Conservation (phyloP, 176 grass and related monocot genomes). For the Cenchrus americanus region DNA sequence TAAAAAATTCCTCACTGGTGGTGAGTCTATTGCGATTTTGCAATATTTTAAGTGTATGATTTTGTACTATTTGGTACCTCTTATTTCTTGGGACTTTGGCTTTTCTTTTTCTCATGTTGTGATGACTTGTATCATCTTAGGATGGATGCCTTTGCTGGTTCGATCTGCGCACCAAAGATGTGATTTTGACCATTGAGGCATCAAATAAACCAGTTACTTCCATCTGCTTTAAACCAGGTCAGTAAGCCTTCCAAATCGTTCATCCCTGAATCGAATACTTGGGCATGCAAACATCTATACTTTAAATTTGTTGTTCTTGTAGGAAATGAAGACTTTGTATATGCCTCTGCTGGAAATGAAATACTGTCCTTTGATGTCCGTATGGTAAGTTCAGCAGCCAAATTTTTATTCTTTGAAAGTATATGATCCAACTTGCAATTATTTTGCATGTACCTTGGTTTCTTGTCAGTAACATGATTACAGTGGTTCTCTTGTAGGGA, state of each 20-base stretch:
- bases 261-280: background rate
- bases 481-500: slow-evolving; percentile 56
- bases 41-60: background rate
- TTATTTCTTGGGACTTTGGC: background rate
- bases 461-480: slow-evolving; percentile 41
- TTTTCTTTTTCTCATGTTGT: slow-evolving; percentile 4
- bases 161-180: slow-evolving; percentile 87
- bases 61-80: background rate
- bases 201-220: slow-evolving; percentile 72
- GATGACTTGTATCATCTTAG: slow-evolving; percentile 38
- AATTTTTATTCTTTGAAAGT: slow-evolving; percentile 14
- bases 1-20: background rate
- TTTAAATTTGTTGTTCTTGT: slow-evolving; percentile 33
- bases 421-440: slow-evolving; percentile 21
- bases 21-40: background rate
- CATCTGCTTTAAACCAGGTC: slow-evolving; percentile 86
- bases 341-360: slow-evolving; percentile 71
- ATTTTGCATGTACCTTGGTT: slow-evolving; percentile 27
- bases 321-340: slow-evolving; percentile 92
- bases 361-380: slow-evolving; percentile 74
- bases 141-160: slow-evolving; percentile 94
- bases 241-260: slow-evolving; percentile 24
- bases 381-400: slow-evolving; percentile 55
- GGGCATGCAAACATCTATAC: background rate
- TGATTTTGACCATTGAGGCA: slow-evolving; percentile 61